Base-by-base conservation (phyloP, 1,284 basidiomycete genomes). In the Inonotus hispidus region DNA sequence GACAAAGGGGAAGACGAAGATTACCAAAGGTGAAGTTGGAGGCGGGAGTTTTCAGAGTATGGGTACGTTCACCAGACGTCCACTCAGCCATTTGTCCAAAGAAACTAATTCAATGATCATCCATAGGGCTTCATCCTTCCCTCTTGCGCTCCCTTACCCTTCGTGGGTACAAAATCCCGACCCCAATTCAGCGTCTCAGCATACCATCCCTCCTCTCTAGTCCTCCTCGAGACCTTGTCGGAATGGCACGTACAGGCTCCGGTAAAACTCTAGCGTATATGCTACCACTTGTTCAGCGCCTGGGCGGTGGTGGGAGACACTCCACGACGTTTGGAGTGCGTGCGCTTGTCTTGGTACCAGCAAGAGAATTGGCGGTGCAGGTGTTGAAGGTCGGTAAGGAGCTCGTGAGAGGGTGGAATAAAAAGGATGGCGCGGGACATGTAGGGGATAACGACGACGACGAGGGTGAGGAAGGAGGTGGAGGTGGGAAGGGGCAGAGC, bases 211-310 rank as follows among this genome's bases (percentile, higher is more conserved):
- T 98, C 47, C 82, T 99, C 37, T 75, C 88, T 3, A 84, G 82
- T 54, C 95, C 97, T 45, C 93, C 95, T 1, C 80, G 93, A 56
- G 97, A 99, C 75, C 87, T 99, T 8, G 92, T 99, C 19, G 97
- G 94, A 58, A 99, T 99, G 97, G 96, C 97, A 23, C 82, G 97
- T 19, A 99, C 97, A 0, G 97, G 97, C 60, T 98, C 95, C 0
- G 97, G 97, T 64, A 99, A 99, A 76, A 98, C 96, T 13, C 82
- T 99, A 29, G 96, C 96, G 39, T 99, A 97, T 74, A 85, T 99
- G 78, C 80, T 99, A 21, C 97, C 97, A 50, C 81, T 99, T 13
- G 80, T 98, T 0, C 92, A 97, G 65, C 82, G 92, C 27, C 82
- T 99, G 10, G 87, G 90, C 25, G 92, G 92, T 16, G 87, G 90